Base-by-base conservation (phyloP, 495 filamentous ascomycete genomes). In the Xylaria longipes region DNA sequence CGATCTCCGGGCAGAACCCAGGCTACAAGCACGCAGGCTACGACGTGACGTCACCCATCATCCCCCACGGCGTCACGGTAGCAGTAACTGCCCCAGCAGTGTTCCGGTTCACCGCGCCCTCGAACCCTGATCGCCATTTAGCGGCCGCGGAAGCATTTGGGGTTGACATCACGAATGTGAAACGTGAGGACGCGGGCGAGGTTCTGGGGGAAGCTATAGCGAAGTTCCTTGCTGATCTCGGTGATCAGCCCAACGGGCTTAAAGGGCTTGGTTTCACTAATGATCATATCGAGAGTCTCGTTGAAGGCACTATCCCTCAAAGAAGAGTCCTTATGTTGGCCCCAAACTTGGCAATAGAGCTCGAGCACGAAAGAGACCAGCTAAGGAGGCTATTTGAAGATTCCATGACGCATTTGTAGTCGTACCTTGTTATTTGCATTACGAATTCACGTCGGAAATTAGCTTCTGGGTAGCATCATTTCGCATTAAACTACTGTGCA, bases 251-350 rank as follows among this genome's bases (percentile, higher is more conserved):
- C 8, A 87, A 88, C 41, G 96, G 96, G 0, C 81, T 99, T 75
- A 94, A 92, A 81, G 89, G 87, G 50, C 78, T 99, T 48, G 96
- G 96, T 0, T 98, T 97, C 78, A 86, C 86, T 69, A 79, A 78
- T 6, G 86, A 85, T 17, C 89, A 99, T 84, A 82, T 99, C 15
- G 91, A 94, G 33, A 88, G 81, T 5, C 81, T 99, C 71, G 94
- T 99, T 17, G 94, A 98, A 79, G 97, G 96, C 1, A 98, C 96
- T 31, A 88, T 99, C 58, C 96, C 96, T 33, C 96, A 99, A 84
- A 86, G 87, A 58, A 85, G 96, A 58, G 96, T 99, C 60, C 78
- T 98, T 81, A 95, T 94, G 92, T 81, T 99, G 63, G 97, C 97
- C 48, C 96, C 96, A 6, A 92, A 87, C 60, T 80, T 98, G 74